Percentiles rank a stretch among this genome's conserved stretches.
Evolutionary conservation across 768 basidiomycete genomes (phyloP).

Genomic region (Podaxis sp.): DNA sequence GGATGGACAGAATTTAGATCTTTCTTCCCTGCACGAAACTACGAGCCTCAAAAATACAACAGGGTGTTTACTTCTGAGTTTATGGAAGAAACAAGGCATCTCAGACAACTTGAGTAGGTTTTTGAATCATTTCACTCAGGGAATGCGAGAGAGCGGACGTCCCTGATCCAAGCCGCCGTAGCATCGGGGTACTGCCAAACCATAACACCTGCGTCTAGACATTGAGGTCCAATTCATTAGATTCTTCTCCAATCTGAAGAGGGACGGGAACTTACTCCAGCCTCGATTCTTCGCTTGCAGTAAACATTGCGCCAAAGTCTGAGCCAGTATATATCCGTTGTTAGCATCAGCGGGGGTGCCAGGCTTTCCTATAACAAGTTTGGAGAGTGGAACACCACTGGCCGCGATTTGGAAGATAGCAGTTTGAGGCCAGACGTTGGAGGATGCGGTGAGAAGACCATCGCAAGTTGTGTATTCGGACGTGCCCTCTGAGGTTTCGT

Average conservation of each 20-base stretch:
- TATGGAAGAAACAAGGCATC: neutral
- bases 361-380: conserved; percentile 79
- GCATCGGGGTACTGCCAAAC: conserved; percentile 44
- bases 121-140: conserved; percentile 25
- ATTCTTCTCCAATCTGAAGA: neutral
- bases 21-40: too few species aligned
- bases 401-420: conserved; percentile 60
- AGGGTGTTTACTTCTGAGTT: neutral
- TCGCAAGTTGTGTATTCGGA: conserved; percentile 66
- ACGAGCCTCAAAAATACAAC: neutral
- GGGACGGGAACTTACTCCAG: conserved; percentile 56
- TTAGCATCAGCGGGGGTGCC: conserved; percentile 49
- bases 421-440: conserved; percentile 59
- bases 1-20: too few species aligned
- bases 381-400: conserved; percentile 55
- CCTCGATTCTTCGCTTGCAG: conserved; percentile 56
- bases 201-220: conserved; percentile 36
- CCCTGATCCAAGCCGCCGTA: conserved; percentile 39
- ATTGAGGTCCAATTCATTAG: neutral
- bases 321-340: conserved; percentile 62
- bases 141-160: conserved; percentile 35
- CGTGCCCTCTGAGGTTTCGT: conserved; percentile 47
- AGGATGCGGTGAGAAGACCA: conserved; percentile 57
- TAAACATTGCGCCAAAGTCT: conserved; percentile 61
- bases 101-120: too few species aligned